phyloP scores from a whole-genome alignment of 148 eudicot species.

The Vaccinium myrtillus region DNA sequence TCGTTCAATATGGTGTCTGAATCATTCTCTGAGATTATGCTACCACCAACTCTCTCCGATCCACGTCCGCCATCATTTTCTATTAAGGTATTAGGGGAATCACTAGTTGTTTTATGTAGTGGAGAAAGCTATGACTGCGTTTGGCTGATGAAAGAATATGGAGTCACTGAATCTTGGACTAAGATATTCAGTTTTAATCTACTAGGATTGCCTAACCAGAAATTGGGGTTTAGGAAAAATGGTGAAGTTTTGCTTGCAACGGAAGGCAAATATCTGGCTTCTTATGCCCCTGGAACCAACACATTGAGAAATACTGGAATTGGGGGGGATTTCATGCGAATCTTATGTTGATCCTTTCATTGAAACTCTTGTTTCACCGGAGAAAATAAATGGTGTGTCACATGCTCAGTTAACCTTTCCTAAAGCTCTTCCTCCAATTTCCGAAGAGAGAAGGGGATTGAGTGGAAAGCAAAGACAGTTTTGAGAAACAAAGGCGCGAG shows the following conservation, averaged over 20 bases:
- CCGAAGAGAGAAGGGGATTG: not conserved
- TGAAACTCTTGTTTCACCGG: not conserved
- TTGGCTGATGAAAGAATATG: slow-evolving; percentile 39
- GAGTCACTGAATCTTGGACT: slow-evolving; percentile 29
- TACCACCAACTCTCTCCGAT: not conserved
- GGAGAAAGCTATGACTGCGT: slow-evolving; percentile 18
- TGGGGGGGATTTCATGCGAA: slow-evolving; percentile 15
- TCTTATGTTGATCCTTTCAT: slow-evolving; percentile 18
- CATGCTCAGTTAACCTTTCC: not conserved
- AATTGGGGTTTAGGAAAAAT: slow-evolving; percentile 26
- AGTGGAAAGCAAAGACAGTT: too few species aligned
- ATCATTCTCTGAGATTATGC: slow-evolving; percentile 18
- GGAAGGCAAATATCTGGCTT: not conserved
- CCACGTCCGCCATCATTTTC: not conserved
- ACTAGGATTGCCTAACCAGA: not conserved
- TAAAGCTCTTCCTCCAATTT: not conserved
- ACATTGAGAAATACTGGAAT: slow-evolving; percentile 17
- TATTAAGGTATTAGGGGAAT: not conserved
- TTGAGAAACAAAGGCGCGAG: too few species aligned
- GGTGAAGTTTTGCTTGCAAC: slow-evolving; percentile 26
- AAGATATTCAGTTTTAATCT: slow-evolving; percentile 16
- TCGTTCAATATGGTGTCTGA: slow-evolving; percentile 23
- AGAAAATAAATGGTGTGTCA: not conserved
- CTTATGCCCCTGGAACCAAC: slow-evolving; percentile 21
- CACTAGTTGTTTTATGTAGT: slow-evolving; percentile 9